Evolutionary conservation across 1,284 basidiomycete genomes (phyloP).

Genomic region (Phellinidium pouzarii): DNA sequence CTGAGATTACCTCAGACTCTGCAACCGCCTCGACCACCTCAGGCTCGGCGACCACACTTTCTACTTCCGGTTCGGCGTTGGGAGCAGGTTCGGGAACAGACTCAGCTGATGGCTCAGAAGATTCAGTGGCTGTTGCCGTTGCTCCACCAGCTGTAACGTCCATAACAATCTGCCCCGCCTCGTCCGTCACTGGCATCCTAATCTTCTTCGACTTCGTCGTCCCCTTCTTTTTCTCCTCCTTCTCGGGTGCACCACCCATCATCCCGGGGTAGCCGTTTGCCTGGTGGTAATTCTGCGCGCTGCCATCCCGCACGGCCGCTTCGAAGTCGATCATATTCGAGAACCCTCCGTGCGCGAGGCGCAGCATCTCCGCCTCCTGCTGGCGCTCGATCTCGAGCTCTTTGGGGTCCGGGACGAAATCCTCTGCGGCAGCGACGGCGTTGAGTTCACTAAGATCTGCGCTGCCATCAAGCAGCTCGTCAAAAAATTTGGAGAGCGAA

Average conservation of each 20-base stretch:
- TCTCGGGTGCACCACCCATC: constrained; percentile 31
- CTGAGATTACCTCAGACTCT: background rate
- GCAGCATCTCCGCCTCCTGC: constrained; percentile 47
- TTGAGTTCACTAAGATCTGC: constrained; percentile 42
- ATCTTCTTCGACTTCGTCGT: constrained; percentile 23
- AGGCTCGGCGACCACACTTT: background rate
- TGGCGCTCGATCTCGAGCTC: constrained; percentile 42
- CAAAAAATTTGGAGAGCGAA: constrained; percentile 60
- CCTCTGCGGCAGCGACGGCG: constrained; percentile 34
- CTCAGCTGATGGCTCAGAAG: constrained; percentile 8
- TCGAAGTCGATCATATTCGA: constrained; percentile 47
- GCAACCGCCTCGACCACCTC: background rate
- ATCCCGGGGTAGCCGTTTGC: constrained; percentile 38
- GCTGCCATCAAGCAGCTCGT: constrained; percentile 58
- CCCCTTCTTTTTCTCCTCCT: constrained; percentile 5
- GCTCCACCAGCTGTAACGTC: constrained; percentile 21
- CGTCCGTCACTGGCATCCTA: constrained; percentile 29
- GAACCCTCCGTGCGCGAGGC: constrained; percentile 45
- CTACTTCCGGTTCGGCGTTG: background rate
- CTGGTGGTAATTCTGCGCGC: constrained; percentile 40
- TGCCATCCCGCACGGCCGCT: constrained; percentile 38
- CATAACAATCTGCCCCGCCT: constrained; percentile 26
- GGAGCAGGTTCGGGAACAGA: background rate
- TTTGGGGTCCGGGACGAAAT: constrained; percentile 35
- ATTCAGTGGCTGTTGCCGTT: constrained; percentile 6